Base-by-base conservation (phyloP, 106 monocot species). In the Posidonia australis region DNA sequence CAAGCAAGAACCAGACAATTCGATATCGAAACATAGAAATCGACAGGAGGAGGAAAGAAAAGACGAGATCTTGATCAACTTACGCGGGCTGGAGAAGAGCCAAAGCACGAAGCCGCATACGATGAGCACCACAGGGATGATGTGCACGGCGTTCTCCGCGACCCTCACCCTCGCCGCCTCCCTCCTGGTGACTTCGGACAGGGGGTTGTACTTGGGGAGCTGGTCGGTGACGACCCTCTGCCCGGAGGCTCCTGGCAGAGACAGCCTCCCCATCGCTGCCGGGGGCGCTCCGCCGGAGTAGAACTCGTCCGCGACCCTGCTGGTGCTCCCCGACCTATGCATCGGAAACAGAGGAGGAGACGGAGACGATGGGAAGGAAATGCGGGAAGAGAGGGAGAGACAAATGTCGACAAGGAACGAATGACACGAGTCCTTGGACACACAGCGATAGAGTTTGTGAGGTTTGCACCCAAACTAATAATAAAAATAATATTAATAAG, bases 91-190 rank as follows among this genome's bases (percentile, higher is more conserved):
- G 63, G 79, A 78, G 67, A 75, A 76, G 43, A 78, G 27, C 78
- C 75, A 83, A 44, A 83, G 75, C 21, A 80, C 17, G 54, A 70
- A 3, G 21, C 13, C 79, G 52, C 79, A 79, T 44, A 74, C 43
- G 58, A 79, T 26, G 56, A 79, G 69, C 30, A 79, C 51, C 22
- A 70, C 13, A 58, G 79, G 79, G 18, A 79, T 79, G 42, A 61
- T 18, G 56, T 79, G 79, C 13, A 79, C 70, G 42, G 57, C 68
- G 59, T 46, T 70, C 70, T 68, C 70, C 10, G 74, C 65, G 51
- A 64, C 25, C 45, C 60, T 58, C 16, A 24, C 14, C 51, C 52
- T 63, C 19, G 41, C 16, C 27, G 70, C 70, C 70, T 58, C 74
- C 74, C 60, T 75, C 79, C 65, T 79, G 14, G 57, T 51, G 19